phyloP scores from a whole-genome alignment of 2,329 filamentous ascomycete genomes.

The Pseudocercospora macadamiae region DNA sequence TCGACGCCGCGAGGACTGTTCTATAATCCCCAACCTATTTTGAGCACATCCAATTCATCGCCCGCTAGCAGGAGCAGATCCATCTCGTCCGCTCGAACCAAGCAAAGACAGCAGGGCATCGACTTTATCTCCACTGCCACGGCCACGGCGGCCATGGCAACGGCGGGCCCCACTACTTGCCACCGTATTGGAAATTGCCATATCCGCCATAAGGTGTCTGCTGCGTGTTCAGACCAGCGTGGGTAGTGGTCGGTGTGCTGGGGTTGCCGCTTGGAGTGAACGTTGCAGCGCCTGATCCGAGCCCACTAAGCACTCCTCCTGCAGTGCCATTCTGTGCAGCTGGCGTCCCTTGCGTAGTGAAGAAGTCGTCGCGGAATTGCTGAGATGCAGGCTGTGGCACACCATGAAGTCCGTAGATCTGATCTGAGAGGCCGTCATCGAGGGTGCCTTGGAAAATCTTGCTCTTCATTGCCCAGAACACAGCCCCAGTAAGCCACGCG shows the following conservation, averaged over 20 bases:
- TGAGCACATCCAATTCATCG: too few species aligned
- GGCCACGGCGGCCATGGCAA: too few species aligned
- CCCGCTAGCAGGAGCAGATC: too few species aligned
- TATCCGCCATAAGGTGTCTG: slow-evolving; percentile 23
- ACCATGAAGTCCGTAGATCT: slow-evolving; percentile 88
- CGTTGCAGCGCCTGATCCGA: slow-evolving; percentile 15
- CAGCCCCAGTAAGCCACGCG: slow-evolving; percentile 86
- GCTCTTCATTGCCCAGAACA: slow-evolving; percentile 91
- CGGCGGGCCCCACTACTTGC: too few species aligned
- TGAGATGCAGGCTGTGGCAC: slow-evolving; percentile 58
- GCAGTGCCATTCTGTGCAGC: slow-evolving; percentile 30
- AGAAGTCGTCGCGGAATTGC: slow-evolving; percentile 48
- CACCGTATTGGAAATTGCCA: slow-evolving; percentile 18
- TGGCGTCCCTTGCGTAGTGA: slow-evolving; percentile 48
- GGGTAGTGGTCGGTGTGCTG: slow-evolving; percentile 26
- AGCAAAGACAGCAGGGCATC: too few species aligned
- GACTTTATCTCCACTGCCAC: too few species aligned
- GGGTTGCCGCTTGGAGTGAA: slow-evolving; percentile 28
- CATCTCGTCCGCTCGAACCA: too few species aligned
- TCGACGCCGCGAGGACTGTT: too few species aligned
- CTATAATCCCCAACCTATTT: too few species aligned
- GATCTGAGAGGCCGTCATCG: slow-evolving; percentile 77
- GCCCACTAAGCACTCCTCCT: slow-evolving; percentile 20
- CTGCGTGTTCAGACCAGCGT: slow-evolving; percentile 24
- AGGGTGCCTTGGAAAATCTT: slow-evolving; percentile 84